Evolutionary conservation across 768 basidiomycete genomes (phyloP), one percentile per base, ranked within the genome.

Genomic region (Leccinellum rugosiceps): DNA sequence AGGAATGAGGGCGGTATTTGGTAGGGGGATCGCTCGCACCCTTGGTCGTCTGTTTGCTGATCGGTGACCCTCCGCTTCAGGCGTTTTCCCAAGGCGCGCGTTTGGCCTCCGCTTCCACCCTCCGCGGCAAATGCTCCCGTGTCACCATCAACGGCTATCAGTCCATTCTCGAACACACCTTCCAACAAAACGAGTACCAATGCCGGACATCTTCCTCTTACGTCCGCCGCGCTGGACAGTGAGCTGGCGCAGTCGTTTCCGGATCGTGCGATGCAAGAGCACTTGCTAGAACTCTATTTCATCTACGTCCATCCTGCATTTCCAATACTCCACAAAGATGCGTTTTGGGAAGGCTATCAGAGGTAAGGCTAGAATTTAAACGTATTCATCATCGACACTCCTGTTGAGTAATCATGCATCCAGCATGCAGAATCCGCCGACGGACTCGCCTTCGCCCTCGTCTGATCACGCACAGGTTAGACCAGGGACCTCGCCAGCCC

Each of bases 11-110:
- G 85, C 19, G 90, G 88, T 0, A 87, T 89, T 54, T 90, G 89
- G 88, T 83, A 55, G 56, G 82, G 56, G 41, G n/a, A n/a, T 6
- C 41, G 38, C 50, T 28, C 45, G 21, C 58, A 52, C 25, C 31
- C 23, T 31, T 38, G 25, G 50, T 58, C 58, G 30, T 59, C 65
- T 3, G 53, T 57, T 63, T 28, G 50, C 13, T 67, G 61, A 72
- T 58, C n/a, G 28, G 4, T 11, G 6, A 30, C n/a, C 30, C 25
- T 7, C 3, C 9, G 4, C 9, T 6, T 6, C 65, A 91, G 82
- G 87, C 84, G 86, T 28, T 94, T 95, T 73, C 92, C 93, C 0
- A 86, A 85, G 62, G 88, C 92, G 3, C 81, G 92, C n/a, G 88
- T 94, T 25, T 95, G 93, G 93, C 93, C 93, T 0, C 85, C 85